phyloP scores from a whole-genome alignment of 2,329 filamentous ascomycete species.

The Neopestalotiopsis sp. region DNA sequence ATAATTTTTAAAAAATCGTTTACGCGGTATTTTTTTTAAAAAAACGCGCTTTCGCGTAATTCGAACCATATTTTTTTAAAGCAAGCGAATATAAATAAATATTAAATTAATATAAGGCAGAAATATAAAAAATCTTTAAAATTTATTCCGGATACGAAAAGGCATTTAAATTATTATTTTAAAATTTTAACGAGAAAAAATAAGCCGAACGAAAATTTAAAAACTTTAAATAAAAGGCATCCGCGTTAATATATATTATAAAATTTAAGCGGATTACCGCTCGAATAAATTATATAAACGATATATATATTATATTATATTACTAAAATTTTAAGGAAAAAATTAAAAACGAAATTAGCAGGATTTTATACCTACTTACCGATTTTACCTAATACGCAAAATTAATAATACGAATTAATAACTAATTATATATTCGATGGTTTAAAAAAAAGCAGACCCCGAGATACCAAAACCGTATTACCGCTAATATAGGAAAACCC shows the following conservation, averaged over 20 bases:
- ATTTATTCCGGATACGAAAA: background rate
- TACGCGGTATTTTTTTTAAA: background rate
- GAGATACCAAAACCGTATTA: background rate
- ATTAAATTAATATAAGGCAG: too few relatives aligned
- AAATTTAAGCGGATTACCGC: background rate
- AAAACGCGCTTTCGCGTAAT: too few relatives aligned
- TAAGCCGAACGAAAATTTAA: background rate
- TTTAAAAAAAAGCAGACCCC: background rate
- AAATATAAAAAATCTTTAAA: background rate
- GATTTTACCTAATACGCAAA: too few relatives aligned
- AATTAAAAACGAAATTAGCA: too few relatives aligned
- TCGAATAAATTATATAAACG: too few relatives aligned
- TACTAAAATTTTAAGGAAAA: background rate
- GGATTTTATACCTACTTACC: too few relatives aligned
- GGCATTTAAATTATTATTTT: background rate
- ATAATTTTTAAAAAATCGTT: background rate
- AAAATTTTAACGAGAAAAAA: background rate
- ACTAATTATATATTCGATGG: too few relatives aligned
- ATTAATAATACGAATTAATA: too few relatives aligned
- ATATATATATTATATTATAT: background rate
- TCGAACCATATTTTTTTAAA: too few relatives aligned
- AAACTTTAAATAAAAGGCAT: slow-evolving; percentile 5
- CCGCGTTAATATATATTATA: background rate
- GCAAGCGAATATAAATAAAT: too few relatives aligned
- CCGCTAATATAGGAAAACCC: background rate